A percentile compares a stretch with the other conserved stretches of the same genome.
Evolutionary conservation across 78 protist genomes (phyloP).

Genomic region (Pigoraptor vietnamica): DNA sequence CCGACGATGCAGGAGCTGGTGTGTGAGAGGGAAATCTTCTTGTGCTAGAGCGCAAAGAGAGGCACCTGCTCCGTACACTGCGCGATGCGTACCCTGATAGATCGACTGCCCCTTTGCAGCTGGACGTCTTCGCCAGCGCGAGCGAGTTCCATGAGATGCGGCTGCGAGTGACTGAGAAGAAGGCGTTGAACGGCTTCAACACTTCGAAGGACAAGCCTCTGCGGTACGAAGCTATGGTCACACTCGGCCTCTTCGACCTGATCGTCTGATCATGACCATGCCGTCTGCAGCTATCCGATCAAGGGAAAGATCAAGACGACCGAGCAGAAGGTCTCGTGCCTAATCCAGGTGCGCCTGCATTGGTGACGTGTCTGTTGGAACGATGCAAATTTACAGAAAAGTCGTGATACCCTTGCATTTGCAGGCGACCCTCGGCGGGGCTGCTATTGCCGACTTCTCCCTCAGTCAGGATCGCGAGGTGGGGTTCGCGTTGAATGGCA

Average conservation of each 20-base stretch:
- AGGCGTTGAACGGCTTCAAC: conserved; percentile 16
- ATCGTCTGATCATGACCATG: too few relatives aligned
- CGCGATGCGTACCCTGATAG: too few relatives aligned
- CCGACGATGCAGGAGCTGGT: conserved; percentile 20
- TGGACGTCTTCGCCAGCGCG: background rate
- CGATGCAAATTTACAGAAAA: too few relatives aligned
- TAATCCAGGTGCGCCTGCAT: conserved; percentile 16
- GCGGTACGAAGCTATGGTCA: background rate
- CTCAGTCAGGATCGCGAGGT: conserved; percentile 12
- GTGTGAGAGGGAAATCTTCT: background rate
- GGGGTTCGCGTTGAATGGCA: background rate
- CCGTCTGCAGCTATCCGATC: background rate
- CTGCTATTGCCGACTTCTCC: conserved; percentile 25
- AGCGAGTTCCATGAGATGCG: background rate
- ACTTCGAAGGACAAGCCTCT: background rate
- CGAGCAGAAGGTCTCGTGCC: conserved; percentile 30
- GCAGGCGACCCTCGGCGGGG: background rate
- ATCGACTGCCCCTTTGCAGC: background rate
- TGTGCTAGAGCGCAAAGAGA: too few relatives aligned
- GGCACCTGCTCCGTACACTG: too few relatives aligned
- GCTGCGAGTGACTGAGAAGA: conserved; percentile 12
- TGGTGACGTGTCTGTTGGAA: too few relatives aligned
- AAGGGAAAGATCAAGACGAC: conserved; percentile 16
- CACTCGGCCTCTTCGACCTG: background rate
- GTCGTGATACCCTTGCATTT: too few relatives aligned